Conservation (phyloP, 164 flowering plant species). For the Platanus orientalis region DNA sequence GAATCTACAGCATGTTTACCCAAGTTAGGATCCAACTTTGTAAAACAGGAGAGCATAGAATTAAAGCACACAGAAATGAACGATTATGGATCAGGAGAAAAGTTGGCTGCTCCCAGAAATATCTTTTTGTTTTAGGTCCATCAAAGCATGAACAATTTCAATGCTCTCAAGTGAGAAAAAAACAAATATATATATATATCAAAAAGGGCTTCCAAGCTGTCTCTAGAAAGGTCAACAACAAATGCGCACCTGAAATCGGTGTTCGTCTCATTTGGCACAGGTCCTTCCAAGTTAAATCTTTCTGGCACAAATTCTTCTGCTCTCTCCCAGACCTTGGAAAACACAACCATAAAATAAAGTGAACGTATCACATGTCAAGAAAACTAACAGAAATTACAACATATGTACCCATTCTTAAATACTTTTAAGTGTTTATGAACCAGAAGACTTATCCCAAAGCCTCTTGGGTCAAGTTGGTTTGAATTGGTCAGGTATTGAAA, state of each 20-base stretch:
- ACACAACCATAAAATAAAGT: conserved; percentile 3
- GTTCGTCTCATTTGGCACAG: conserved; percentile 86
- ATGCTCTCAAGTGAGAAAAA: not conserved
- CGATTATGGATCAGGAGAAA: not conserved
- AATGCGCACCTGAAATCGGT: conserved; percentile 70
- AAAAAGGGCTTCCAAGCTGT: not conserved
- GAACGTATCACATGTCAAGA: not conserved
- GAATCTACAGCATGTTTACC: conserved; percentile 39
- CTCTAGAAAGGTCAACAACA: not conserved
- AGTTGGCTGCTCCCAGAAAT: not conserved
- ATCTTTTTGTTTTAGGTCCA: not conserved
- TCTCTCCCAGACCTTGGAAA: conserved; percentile 81
- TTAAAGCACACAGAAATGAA: not conserved
- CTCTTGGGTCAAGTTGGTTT: not conserved
- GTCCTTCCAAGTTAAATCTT: conserved; percentile 72
- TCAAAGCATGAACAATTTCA: not conserved
- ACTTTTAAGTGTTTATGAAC: not conserved
- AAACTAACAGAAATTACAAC: not conserved
- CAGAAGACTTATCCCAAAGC: too few relatives aligned
- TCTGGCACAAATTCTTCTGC: conserved; percentile 90
- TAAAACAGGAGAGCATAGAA: not conserved
- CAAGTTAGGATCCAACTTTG: not conserved
- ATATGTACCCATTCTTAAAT: not conserved
- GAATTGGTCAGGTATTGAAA: not conserved
- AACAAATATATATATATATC: not conserved